Base-by-base conservation (phyloP, 2,329 filamentous ascomycete genomes). In the Pezicula rhizophila region DNA sequence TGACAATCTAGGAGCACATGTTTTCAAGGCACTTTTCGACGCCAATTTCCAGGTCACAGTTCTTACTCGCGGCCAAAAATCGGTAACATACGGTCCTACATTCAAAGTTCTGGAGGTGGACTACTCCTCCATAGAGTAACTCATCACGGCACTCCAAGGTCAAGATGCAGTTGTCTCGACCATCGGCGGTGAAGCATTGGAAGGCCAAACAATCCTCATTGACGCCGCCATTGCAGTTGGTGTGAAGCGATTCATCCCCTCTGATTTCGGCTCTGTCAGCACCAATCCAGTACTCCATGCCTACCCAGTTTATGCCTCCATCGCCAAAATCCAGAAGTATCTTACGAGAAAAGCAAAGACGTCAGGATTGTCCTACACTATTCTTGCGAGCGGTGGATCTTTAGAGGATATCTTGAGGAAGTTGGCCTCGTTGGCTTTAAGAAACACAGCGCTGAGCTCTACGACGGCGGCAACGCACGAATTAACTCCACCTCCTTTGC, bases 201-300 rank as follows among this genome's bases (percentile, higher is more conserved):
- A 64, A 18, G 65, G 65, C 8, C 79, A 82, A 57, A 61, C 64
- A 15, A 65, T 66, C n/a, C 62, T 82, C 48, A 72, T 82, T 40
- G 73, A 82, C 40, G 80, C 79, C 1, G 72, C 77, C 14, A 70
- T 77, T 39, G 71, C 71, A 15, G 78, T 78, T 1, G 75, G 77
- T 12, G 77, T 83, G 7, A 70, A 76, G 57, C 71, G 77, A 18
- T 80, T 81, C 65, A 68, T 83, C 34, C 78, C 79, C 1, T 75
- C 75, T 6, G 78, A 83, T 45, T 83, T 74, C 34, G 65, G 64
- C 28, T 60, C 63, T 8, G 57, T 66, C 62, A 59, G 68, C 68
- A 60, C 70, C 60, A 40, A 61, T 56, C 14, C 66, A 63, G 60
- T 63, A 52, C 53, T 63, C 46, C 51, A 67, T 50, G 42, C 62